Base-by-base conservation (phyloP, 108 stramenopile genomes). In the Nitzschia putrida region DNA sequence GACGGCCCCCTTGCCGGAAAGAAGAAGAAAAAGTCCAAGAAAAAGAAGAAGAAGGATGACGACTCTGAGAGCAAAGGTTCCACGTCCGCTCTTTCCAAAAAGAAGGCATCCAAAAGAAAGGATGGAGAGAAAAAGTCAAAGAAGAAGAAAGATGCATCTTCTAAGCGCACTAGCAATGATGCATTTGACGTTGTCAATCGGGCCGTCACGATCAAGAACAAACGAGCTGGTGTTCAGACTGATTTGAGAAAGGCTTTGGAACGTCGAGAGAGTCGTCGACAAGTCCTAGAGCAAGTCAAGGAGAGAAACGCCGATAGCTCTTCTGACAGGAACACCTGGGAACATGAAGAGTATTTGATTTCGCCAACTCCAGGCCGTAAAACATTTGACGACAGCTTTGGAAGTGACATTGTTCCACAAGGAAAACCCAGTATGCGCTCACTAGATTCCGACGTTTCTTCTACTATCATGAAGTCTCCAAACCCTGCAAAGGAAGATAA, bases 21-120 rank as follows among this genome's bases (percentile, higher is more conserved):
- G 12, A 22, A 16, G 12, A 24, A 22, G 13, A 55, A 24, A 55
- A 59, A 40, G 38, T 38, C 29, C 13, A 59, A 59, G 39, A 59
- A 58, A 37, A 29, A 34, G 9, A 59, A 59, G 39, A 59, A 59
- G 39, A 59, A 59, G 39, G 58, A 59, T 37, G 58, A 59, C 25
- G 58, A 59, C 2, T 40, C 58, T 16, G 20, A n/a, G 13, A 59
- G 58, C 38, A 37, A 26, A 21, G 58, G 39, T 59, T 59, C 58
- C 34, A 12, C 38, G 7, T 37, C 58, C 3, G 13, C 58, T 9
- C 2, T 40, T 2, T 25, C 38, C 39, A 34, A 39, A 13, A 59
- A 40, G 58, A 59, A 37, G 13, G 1, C 47, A 18, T 38, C 24
- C 20, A 34, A 26, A 41, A 59, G 38, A 37, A 59, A 59, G 38